Evolutionary conservation across 2,329 filamentous ascomycete genomes (phyloP).

Genomic region (Fusarium mexicanum): DNA sequence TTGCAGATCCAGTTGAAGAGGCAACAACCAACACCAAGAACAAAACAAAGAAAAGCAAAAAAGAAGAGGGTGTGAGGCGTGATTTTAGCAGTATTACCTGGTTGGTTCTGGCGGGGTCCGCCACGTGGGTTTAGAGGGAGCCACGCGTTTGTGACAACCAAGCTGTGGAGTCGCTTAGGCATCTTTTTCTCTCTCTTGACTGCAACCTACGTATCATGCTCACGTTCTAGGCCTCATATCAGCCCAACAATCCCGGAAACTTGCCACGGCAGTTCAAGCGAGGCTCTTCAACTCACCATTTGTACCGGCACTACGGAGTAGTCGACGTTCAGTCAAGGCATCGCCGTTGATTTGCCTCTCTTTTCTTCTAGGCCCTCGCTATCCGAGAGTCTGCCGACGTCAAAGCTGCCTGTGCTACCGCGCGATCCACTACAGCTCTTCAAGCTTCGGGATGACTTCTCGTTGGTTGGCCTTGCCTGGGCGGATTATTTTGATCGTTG

Average conservation of each 20-base stretch:
- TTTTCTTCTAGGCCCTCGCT: background rate
- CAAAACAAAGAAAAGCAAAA: background rate
- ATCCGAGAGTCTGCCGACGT: background rate
- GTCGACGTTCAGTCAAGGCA: background rate
- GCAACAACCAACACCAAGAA: background rate
- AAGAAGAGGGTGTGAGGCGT: constrained; percentile 26
- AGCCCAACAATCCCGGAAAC: constrained; percentile 12
- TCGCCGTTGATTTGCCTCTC: background rate
- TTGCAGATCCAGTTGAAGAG: constrained; percentile 1
- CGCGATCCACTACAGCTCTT: constrained; percentile 24
- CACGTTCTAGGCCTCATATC: constrained; percentile 23
- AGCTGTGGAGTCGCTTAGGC: constrained; percentile 35
- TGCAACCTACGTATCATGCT: constrained; percentile 7
- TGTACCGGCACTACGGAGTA: background rate
- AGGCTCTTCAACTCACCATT: constrained; percentile 9
- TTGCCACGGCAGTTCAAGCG: constrained; percentile 12
- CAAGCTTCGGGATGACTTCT: constrained; percentile 8
- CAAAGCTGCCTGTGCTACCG: background rate
- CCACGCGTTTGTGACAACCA: constrained; percentile 37
- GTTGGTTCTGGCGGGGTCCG: constrained; percentile 33
- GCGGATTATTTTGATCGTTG: background rate
- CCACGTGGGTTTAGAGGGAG: constrained; percentile 45
- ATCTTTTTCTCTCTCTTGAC: background rate
- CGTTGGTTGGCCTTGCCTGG: constrained; percentile 9
- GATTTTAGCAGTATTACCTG: constrained; percentile 6